Conservation (phyloP, 169 alveolate species). For the Cryptosporidium tyzzeri region DNA sequence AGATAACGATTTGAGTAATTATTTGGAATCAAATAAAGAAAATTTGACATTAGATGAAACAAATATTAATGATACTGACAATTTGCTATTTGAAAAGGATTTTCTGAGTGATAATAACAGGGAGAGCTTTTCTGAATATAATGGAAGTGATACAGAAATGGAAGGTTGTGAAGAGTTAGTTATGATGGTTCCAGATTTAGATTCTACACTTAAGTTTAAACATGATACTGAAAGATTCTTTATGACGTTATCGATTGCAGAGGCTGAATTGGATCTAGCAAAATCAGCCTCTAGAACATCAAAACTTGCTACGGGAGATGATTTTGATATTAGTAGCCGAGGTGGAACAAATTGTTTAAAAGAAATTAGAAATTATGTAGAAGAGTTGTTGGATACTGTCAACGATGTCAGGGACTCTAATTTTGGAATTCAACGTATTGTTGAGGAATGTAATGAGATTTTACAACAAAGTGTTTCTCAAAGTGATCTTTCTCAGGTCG, state of each 20-base stretch:
- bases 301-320: neutral
- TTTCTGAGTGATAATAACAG: neutral
- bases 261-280: constrained; percentile 56
- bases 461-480: constrained; percentile 9
- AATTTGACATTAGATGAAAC: neutral
- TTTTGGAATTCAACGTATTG: constrained; percentile 32
- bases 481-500: neutral
- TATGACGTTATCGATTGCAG: constrained; percentile 73
- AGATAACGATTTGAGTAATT: neutral
- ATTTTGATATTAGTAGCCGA: constrained; percentile 14
- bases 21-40: constrained; percentile 10
- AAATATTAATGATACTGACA: neutral
- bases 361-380: constrained; percentile 57
- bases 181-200: constrained; percentile 69
- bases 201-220: constrained; percentile 55
- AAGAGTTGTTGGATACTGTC: constrained; percentile 65
- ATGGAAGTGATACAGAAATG: constrained; percentile 1
- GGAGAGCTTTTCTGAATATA: neutral
- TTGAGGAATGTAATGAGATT: constrained; percentile 41
- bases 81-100: neutral
- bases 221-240: constrained; percentile 68
- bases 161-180: constrained; percentile 18
- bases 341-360: constrained; percentile 51
- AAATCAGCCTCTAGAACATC: constrained; percentile 34
- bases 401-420: constrained; percentile 36